Percentiles rank a stretch among this genome's conserved stretches.
These are phyloP conservation scores for Pelargonium fulgidum DNA, from an alignment of 441 rosid species.

Conservation along the genomic window DNA sequence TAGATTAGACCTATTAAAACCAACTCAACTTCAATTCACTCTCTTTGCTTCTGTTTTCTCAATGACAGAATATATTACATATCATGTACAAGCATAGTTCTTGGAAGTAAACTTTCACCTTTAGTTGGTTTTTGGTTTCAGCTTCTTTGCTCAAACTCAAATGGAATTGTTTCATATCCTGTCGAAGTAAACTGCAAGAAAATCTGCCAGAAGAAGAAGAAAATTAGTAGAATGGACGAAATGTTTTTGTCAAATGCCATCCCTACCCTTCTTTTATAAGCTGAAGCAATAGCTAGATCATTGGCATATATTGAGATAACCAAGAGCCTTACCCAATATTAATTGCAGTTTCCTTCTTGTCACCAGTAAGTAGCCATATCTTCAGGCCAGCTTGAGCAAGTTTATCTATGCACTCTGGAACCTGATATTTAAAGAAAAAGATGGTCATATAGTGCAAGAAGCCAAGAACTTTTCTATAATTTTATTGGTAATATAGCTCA, in stretches of 20 bases:
- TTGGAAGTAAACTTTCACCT: conserved; percentile 40
- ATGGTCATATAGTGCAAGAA: conserved; percentile 8
- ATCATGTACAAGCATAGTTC: conserved; percentile 6
- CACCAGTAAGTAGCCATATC: conserved; percentile 95
- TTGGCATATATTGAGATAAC: not conserved
- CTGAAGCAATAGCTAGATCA: not conserved
- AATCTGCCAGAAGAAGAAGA: conserved; percentile 47
- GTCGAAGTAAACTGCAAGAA: conserved; percentile 89
- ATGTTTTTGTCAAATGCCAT: not conserved
- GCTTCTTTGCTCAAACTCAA: conserved; percentile 67
- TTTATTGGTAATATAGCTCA: not conserved
- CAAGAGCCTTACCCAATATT: conserved; percentile 65
- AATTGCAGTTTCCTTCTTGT: conserved; percentile 98
- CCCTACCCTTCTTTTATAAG: no score
- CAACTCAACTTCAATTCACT: conserved; percentile 13
- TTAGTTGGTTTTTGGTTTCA: conserved; percentile 31
- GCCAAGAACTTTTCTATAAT: no score
- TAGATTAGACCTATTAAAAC: conserved; percentile 9
- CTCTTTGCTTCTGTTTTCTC: not conserved
- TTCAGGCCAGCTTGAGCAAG: conserved; percentile 97
- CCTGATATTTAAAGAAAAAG: conserved; percentile 4
- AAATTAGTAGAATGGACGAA: not conserved
- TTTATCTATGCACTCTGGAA: conserved; percentile 88
- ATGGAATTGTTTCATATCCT: conserved; percentile 85
- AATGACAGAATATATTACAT: not conserved